These are phyloP conservation scores for Nitzschia palea DNA, from an alignment of 108 stramenopile species.

Conservation along the genomic window DNA sequence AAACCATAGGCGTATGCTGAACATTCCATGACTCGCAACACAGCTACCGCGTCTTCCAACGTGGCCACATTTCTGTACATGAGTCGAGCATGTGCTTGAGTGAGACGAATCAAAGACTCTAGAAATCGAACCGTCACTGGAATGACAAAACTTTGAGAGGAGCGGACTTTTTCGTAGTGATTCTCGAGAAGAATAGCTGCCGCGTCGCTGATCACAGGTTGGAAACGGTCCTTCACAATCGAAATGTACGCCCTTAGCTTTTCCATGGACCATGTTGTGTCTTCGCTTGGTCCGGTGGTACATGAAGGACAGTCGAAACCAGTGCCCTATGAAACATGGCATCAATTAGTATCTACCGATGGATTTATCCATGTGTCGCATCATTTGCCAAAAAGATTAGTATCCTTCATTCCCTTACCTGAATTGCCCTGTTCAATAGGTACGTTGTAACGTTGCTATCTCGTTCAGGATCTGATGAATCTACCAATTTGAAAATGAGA, in stretches of 20 bases:
- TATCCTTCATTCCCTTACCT: conserved; percentile 9
- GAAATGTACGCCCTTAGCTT: conserved; percentile 91
- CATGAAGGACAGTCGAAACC: conserved; percentile 30
- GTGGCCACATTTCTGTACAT: conserved; percentile 81
- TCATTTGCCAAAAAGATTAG: background rate
- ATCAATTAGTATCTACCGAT: too few relatives aligned
- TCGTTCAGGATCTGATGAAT: conserved; percentile 67
- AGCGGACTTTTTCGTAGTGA: conserved; percentile 81
- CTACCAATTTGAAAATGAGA: conserved; percentile 89
- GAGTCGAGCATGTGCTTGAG: conserved; percentile 95
- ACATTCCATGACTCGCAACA: conserved; percentile 84
- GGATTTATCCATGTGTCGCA: too few relatives aligned
- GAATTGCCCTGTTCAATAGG: conserved; percentile 87
- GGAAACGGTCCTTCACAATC: conserved; percentile 75
- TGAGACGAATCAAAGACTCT: conserved; percentile 90
- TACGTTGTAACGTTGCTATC: conserved; percentile 84
- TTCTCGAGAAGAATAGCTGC: conserved; percentile 74
- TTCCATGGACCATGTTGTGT: conserved; percentile 78
- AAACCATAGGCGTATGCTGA: conserved; percentile 59
- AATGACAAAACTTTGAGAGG: conserved; percentile 48
- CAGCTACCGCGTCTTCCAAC: conserved; percentile 83
- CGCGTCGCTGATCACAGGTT: conserved; percentile 68
- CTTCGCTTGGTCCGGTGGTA: conserved; percentile 22
- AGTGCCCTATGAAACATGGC: too few relatives aligned
- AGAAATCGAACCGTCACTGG: conserved; percentile 91